Evolutionary conservation across 176 grass and related monocot genomes (phyloP), one percentile per base, ranked within the genome.

Genomic region (Puya raimondii): DNA sequence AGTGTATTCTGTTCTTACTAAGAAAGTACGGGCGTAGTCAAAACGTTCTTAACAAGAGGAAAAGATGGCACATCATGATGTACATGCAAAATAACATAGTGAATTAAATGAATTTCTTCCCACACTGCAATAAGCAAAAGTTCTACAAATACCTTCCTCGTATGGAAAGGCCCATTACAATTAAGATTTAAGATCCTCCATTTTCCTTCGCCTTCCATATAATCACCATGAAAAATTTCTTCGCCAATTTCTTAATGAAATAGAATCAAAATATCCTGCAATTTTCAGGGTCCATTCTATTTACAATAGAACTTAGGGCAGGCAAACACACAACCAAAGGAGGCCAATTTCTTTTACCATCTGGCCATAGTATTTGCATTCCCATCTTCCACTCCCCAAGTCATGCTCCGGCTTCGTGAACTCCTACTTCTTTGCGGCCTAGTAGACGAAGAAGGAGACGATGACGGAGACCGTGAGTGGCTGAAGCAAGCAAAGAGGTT

Each of bases 401-500:
- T 61, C 3, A 10, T 1, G 56, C n/a, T 61, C 9, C 16, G 16
- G 10, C 29, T 47, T 15, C 29, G 3, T 7, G 64, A 67, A n/a
- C 10, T 27, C 29, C 23, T 42, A 67, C 64, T 48, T 29, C 23
- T 67, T 47, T 47, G 64, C 15, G 21, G 11, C 3, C 15, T 18
- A 67, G 23, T 48, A 47, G 64, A 20, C 15, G 64, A 7, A 47
- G 56, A 61, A 61, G 17, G 16, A 61, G 56, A 61, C 16, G 2
- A 18, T 47, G 77, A 49, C 1, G 25, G 61, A 0, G 68, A 65
- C 1, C 53, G 48, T 2, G 51, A 25, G 4, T 53, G 83, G 1
- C 90, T 78, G 1, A 94, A 94, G 74, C 91, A 94, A 9, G 80
- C 64, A 14, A 99, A 84, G 65, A 99, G 13, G 59, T 23, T 83